Evolutionary conservation across 2,329 filamentous ascomycete genomes (phyloP), one percentile per base, ranked within the genome.

Genomic region (Diaporthe vexans): DNA sequence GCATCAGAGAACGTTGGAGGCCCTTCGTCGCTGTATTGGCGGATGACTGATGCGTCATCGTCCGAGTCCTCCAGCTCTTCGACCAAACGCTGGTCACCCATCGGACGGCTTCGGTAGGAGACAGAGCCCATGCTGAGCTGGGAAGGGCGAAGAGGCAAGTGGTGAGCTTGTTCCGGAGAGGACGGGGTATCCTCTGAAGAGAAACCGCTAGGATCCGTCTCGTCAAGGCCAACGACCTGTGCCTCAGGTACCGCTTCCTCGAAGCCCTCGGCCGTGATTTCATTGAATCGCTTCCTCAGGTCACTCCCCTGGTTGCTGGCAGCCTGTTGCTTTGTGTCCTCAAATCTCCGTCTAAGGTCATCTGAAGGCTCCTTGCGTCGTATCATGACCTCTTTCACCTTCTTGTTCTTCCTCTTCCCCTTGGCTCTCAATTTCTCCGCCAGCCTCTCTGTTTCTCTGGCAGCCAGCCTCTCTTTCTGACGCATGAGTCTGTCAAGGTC

Each of bases 341-440:
- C 48, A 5, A 54, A 7, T 19, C 15, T 21, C 15, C 48, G 48
- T 17, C 70, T 58, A 15, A 63, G 57, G 15, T 37, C 43, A 4
- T 54, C 6, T 11, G 48, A 72, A 21, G 48, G 19, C 19, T 26
- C 70, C 21, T 61, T 72, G 35, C 74, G 74, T 51, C 74, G 74
- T 2, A 75, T 57, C 4, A 58, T 35, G 21, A 73, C 35, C 40
- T 75, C 51, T 40, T 73, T 73, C 58, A 43, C 52, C 35, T 75
- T 75, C 33, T 54, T 73, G 33, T 10, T 19, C n/a, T 51, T 67
- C 21, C 57, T 71, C n/a, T 71, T 73, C 0, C 26, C 67, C 52
- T 73, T 73, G 19, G 43, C 13, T 11, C 48, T 46, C 17, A 37
- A 43, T 11, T 37, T 61, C 57, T 73, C 35, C 19, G 33, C 43